A percentile compares a stretch with the other conserved stretches of the same genome.
Conservation (phyloP, 768 basidiomycete genomes). For the Floccularia luteovirens region DNA sequence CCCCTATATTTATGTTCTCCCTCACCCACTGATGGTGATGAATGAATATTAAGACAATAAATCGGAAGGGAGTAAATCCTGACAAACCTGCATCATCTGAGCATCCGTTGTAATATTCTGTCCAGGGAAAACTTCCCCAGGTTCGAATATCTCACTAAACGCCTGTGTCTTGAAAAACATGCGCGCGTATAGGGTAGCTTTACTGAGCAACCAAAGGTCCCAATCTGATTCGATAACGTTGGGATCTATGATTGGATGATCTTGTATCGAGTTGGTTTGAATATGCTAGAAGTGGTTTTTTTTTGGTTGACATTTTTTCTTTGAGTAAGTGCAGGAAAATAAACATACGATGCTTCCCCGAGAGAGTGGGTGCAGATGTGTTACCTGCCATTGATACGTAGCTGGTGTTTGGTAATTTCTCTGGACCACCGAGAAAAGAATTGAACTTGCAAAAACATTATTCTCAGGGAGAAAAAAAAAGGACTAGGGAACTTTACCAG, state of each 20-base stretch:
- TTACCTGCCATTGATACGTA: slow-evolving; percentile 25
- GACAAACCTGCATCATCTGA: slow-evolving; percentile 18
- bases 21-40: slow-evolving; percentile 12
- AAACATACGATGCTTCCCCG: slow-evolving; percentile 28
- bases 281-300: slow-evolving; percentile 9
- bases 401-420: slow-evolving; percentile 20
- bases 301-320: slow-evolving; percentile 12
- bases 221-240: slow-evolving; percentile 22
- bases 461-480: neutral
- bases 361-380: slow-evolving; percentile 35
- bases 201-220: slow-evolving; percentile 22
- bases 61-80: neutral
- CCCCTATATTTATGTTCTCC: slow-evolving; percentile 15
- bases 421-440: slow-evolving; percentile 18
- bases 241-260: slow-evolving; percentile 17
- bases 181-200: slow-evolving; percentile 21
- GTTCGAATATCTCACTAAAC: slow-evolving; percentile 19
- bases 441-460: slow-evolving; percentile 16
- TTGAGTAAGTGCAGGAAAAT: neutral
- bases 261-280: slow-evolving; percentile 11
- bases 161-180: slow-evolving; percentile 20
- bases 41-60: neutral
- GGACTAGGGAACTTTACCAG: slow-evolving; percentile 12
- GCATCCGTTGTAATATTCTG: slow-evolving; percentile 12
- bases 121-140: slow-evolving; percentile 21